Conservation (phyloP, 1,284 basidiomycete species). For the Neonothopanus nambi region DNA sequence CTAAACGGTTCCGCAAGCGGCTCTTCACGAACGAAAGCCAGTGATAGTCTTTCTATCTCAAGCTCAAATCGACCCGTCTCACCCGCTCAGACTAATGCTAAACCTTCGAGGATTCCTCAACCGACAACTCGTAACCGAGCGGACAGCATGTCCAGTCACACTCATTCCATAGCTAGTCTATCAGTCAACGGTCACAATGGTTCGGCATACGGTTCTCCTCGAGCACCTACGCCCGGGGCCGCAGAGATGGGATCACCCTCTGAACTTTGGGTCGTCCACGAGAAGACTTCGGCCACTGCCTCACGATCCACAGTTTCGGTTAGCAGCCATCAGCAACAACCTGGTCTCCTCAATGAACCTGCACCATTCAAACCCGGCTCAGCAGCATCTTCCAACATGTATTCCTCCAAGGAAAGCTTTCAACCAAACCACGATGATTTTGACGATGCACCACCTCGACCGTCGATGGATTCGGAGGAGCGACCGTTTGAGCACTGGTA, state of each 20-base stretch:
- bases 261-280: slow-evolving; percentile 22
- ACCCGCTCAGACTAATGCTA: slow-evolving; percentile 9
- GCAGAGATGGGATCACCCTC: not conserved
- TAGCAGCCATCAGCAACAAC: slow-evolving; percentile 29
- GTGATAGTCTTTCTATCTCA: slow-evolving; percentile 11
- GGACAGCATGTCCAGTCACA: slow-evolving; percentile 42
- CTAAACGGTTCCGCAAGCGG: not conserved
- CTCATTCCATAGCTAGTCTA: slow-evolving; percentile 9
- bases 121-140: slow-evolving; percentile 43
- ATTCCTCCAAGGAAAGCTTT: slow-evolving; percentile 20
- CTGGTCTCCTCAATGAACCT: slow-evolving; percentile 51
- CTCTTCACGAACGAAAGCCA: slow-evolving; percentile 29
- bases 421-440: slow-evolving; percentile 21
- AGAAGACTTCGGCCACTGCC: slow-evolving; percentile 25
- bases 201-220: slow-evolving; percentile 15
- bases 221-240: slow-evolving; percentile 4
- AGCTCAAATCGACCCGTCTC: not conserved
- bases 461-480: slow-evolving; percentile 75
- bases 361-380: slow-evolving; percentile 44
- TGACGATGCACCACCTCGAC: slow-evolving; percentile 33
- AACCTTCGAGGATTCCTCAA: slow-evolving; percentile 48
- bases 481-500: slow-evolving; percentile 83
- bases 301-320: slow-evolving; percentile 30
- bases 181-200: not conserved
- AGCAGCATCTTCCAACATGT: slow-evolving; percentile 21